These are phyloP conservation scores for Teunomyces panamensis DNA, from an alignment of 805 yeast species.

Conservation along the genomic window DNA sequence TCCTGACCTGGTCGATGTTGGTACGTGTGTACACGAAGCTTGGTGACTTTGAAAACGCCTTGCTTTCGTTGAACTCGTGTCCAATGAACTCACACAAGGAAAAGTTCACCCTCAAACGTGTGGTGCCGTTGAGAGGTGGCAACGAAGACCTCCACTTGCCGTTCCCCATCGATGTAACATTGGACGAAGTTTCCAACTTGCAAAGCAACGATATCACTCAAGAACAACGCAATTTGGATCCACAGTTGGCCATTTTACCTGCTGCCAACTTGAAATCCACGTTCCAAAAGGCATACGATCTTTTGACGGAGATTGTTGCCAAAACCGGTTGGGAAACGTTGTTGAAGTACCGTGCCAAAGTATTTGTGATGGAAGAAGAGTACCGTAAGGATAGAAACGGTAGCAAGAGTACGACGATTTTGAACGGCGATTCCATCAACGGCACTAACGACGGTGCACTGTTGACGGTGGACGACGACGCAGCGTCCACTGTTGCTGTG, in stretches of 20 bases:
- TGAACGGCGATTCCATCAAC: slow-evolving; percentile 11
- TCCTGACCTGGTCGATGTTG: slow-evolving; percentile 68
- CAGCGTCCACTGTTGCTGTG: slow-evolving; percentile 36
- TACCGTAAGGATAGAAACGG: slow-evolving; percentile 37
- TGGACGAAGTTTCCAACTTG: slow-evolving; percentile 65
- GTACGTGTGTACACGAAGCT: slow-evolving; percentile 61
- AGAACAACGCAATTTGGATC: slow-evolving; percentile 68
- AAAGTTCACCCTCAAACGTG: slow-evolving; percentile 57
- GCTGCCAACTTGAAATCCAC: slow-evolving; percentile 62
- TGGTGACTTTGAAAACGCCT: slow-evolving; percentile 68
- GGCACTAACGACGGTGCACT: neutral
- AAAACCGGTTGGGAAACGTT: slow-evolving; percentile 47
- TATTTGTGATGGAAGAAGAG: slow-evolving; percentile 48
- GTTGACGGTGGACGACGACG: slow-evolving; percentile 18
- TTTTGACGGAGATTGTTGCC: slow-evolving; percentile 42
- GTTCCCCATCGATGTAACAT: slow-evolving; percentile 67
- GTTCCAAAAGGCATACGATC: slow-evolving; percentile 44
- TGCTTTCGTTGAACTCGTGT: slow-evolving; percentile 71
- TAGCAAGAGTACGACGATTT: slow-evolving; percentile 8
- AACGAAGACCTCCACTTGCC: slow-evolving; percentile 67
- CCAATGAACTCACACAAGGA: slow-evolving; percentile 80
- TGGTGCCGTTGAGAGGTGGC: slow-evolving; percentile 48
- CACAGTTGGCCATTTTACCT: slow-evolving; percentile 57
- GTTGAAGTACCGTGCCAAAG: slow-evolving; percentile 44
- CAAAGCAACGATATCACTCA: slow-evolving; percentile 61